Evolutionary conservation across 345 rosid genomes (phyloP).

Genomic region (Camelina laxa): DNA sequence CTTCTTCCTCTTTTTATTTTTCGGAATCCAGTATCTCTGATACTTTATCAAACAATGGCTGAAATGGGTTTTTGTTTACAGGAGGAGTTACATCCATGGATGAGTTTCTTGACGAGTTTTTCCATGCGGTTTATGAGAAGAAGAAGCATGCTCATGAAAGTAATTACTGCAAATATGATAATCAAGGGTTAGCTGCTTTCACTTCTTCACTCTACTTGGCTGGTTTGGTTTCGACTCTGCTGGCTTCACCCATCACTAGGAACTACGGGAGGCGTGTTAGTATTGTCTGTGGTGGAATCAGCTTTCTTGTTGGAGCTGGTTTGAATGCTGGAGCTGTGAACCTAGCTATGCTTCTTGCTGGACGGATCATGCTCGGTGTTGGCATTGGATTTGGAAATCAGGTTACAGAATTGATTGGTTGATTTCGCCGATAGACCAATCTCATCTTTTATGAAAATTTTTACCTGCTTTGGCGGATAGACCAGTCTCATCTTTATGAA

Average conservation of each 20-base stretch:
- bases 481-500: slow-evolving; percentile 18
- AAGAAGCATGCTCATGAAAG: slow-evolving; percentile 80
- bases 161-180: slow-evolving; percentile 90
- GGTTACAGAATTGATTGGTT: slow-evolving; percentile 45
- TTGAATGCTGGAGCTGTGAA: slow-evolving; percentile 74
- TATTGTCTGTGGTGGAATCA: slow-evolving; percentile 81
- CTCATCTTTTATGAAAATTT: not conserved
- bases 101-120: slow-evolving; percentile 74
- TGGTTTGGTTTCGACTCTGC: slow-evolving; percentile 78
- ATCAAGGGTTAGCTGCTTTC: slow-evolving; percentile 80
- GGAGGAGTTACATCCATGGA: slow-evolving; percentile 95
- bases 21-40: not conserved
- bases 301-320: slow-evolving; percentile 75
- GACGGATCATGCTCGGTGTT: slow-evolving; percentile 86
- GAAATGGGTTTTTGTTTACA: slow-evolving; percentile 38
- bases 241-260: slow-evolving; percentile 82
- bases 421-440: not conserved
- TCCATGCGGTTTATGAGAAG: slow-evolving; percentile 62
- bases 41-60: not conserved
- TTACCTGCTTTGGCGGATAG: not conserved
- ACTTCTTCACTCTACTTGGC: slow-evolving; percentile 93
- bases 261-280: slow-evolving; percentile 79
- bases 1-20: not conserved
- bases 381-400: slow-evolving; percentile 99
- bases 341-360: slow-evolving; percentile 76